A percentile compares a stretch with the other conserved stretches of the same genome.
These are phyloP conservation scores for Globisporangium lucens DNA, from an alignment of 352 stramenopile genomes.

Conservation along the genomic window DNA sequence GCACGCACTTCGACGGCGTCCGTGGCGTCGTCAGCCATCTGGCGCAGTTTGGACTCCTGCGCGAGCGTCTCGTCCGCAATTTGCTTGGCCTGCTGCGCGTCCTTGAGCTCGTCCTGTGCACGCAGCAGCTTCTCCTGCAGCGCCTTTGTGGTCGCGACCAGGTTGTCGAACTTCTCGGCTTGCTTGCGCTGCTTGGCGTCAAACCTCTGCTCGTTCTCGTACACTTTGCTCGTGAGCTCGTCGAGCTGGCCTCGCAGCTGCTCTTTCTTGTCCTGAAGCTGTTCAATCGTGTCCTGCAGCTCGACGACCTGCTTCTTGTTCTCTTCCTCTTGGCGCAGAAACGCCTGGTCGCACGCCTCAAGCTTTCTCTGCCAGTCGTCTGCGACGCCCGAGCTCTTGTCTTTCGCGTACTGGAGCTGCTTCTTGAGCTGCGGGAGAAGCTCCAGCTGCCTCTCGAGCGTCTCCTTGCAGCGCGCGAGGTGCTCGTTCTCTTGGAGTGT, in stretches of 20 bases:
- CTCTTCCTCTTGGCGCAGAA: constrained; percentile 51
- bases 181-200: constrained; percentile 23
- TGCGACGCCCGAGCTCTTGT: constrained; percentile 31
- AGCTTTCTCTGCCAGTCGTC: constrained; percentile 36
- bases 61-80: constrained; percentile 33
- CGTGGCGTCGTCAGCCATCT: constrained; percentile 43
- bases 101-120: constrained; percentile 24
- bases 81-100: constrained; percentile 27
- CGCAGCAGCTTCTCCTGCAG: constrained; percentile 32
- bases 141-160: constrained; percentile 27
- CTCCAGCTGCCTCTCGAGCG: constrained; percentile 35
- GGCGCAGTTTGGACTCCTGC: constrained; percentile 37
- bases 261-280: constrained; percentile 27
- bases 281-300: constrained; percentile 21
- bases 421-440: constrained; percentile 52
- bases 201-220: constrained; percentile 22
- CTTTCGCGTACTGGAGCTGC: constrained; percentile 44
- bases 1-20: constrained; percentile 40
- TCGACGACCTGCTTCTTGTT: constrained; percentile 35
- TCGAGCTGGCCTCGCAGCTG: constrained; percentile 26
- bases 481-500: constrained; percentile 51
- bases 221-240: constrained; percentile 22
- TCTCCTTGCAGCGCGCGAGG: constrained; percentile 25
- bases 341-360: constrained; percentile 44
- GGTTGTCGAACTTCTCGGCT: constrained; percentile 19